A percentile compares a stretch with the other conserved stretches of the same genome.
Conservation (phyloP, 345 rosid genomes). For the Anacardium occidentale region DNA sequence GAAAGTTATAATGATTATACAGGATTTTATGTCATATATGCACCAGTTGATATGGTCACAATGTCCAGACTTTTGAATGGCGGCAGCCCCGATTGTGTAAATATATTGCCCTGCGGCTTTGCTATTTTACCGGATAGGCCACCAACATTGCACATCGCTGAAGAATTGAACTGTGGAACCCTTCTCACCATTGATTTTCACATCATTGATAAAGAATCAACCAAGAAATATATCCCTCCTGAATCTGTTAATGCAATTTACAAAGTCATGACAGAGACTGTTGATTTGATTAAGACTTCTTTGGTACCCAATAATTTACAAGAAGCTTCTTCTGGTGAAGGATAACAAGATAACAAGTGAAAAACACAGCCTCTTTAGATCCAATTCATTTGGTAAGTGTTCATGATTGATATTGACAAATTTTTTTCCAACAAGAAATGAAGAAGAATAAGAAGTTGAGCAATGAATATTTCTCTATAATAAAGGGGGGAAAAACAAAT, state of each 20-base stretch:
- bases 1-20: conserved; percentile 33
- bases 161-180: conserved; percentile 18
- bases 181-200: conserved; percentile 36
- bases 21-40: conserved; percentile 34
- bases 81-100: conserved; percentile 23
- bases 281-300: conserved; percentile 14
- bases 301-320: not conserved
- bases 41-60: conserved; percentile 33
- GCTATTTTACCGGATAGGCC: conserved; percentile 35
- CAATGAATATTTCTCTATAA: too few relatives aligned
- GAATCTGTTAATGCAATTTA: conserved; percentile 5
- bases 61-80: conserved; percentile 31
- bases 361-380: too few relatives aligned
- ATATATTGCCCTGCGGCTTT: conserved; percentile 46
- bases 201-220: conserved; percentile 20
- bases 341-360: not conserved
- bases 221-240: conserved; percentile 3
- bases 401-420: too few relatives aligned
- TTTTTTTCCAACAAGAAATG: too few relatives aligned
- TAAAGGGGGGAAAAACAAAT: too few relatives aligned
- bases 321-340: not conserved
- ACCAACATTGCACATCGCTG: not conserved
- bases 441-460: too few relatives aligned
- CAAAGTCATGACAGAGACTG: conserved; percentile 16
- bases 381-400: too few relatives aligned